Percentiles rank a stretch among this genome's conserved stretches.
phyloP scores from a whole-genome alignment of 805 yeast species.

The Kodamaea neixiangensis region DNA sequence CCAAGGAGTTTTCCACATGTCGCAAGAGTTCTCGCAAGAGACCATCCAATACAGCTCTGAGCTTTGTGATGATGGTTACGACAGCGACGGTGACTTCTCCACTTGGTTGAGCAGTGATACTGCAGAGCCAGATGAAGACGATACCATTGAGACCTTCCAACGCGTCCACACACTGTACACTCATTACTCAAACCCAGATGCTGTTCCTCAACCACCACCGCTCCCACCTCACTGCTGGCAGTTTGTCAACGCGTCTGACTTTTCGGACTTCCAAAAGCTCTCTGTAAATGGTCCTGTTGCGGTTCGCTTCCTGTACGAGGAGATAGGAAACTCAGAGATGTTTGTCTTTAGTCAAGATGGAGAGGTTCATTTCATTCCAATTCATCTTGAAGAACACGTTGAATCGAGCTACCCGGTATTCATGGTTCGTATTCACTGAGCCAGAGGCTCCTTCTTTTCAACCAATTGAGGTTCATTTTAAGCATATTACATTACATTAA shows the following conservation, averaged over 20 bases:
- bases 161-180: conserved; percentile 3
- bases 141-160: not conserved
- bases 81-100: not conserved
- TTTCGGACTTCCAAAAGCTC: not conserved
- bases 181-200: not conserved
- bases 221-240: conserved; percentile 1
- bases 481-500: not conserved
- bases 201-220: conserved; percentile 1
- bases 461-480: not conserved
- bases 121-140: not conserved
- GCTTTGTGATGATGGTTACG: conserved; percentile 3
- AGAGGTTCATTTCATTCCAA: conserved; percentile 3
- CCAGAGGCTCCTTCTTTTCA: not conserved
- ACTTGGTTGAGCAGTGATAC: not conserved
- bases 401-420: conserved; percentile 4
- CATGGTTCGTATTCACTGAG: not conserved
- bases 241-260: conserved; percentile 3
- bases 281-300: conserved; percentile 6
- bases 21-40: conserved; percentile 8
- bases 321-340: not conserved
- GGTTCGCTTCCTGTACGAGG: not conserved
- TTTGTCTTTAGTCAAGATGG: conserved; percentile 1
- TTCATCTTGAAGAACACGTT: not conserved
- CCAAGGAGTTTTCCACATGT: conserved; percentile 12
- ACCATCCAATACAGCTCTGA: not conserved